Base-by-base conservation (phyloP, 2,329 filamentous ascomycete genomes). In the Mollisia scopiformis region DNA sequence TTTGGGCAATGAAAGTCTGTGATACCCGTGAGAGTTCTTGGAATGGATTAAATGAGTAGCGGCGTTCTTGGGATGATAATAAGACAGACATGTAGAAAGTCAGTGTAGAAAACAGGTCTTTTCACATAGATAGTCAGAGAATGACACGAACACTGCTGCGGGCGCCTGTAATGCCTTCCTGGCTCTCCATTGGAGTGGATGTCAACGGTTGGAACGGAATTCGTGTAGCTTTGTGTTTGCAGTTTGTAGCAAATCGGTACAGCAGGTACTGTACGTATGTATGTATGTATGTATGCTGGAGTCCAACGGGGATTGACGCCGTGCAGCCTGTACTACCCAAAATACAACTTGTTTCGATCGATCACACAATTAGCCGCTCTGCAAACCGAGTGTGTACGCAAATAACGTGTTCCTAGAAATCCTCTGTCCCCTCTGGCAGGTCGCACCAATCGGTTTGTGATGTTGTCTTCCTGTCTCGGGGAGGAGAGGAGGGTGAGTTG, bases 11-110 rank as follows among this genome's bases (percentile, higher is more conserved):
- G 33, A 58, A 46, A 41, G 57, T 58, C 47, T 35, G 60, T 28
- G 61, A 63, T 63, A 63, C 57, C 61, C 57, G 51, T 46, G 49
- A 55, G 31, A 35, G 57, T 16, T 58, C 11, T 54, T 41, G 54
- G 31, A 47, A 33, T 33, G 39, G 55, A 21, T 47, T 31, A 43
- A 21, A 23, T 43, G 39, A 39, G 16, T 10, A 47, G 43, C 28
- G 43, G 43, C 43, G 43, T 47, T 47, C 23, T 27, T 47, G 10
- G 43, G 23, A 47, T 27, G 43, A 10, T 3, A n/a, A n/a, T n/a
- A n/a, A n/a, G 43, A 27, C 2, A 27, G 8, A 47, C 43, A 47
- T 47, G 39, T 4, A 21, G 23, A 43, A 47, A 27, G 21, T 23
- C 28, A 13, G 37, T n/a, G 21, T 41, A 28, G 21, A n/a, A 16